Percentiles rank a stretch among this genome's conserved stretches.
Evolutionary conservation across 495 filamentous ascomycete species (phyloP).

Genomic region (Podospora conica): DNA sequence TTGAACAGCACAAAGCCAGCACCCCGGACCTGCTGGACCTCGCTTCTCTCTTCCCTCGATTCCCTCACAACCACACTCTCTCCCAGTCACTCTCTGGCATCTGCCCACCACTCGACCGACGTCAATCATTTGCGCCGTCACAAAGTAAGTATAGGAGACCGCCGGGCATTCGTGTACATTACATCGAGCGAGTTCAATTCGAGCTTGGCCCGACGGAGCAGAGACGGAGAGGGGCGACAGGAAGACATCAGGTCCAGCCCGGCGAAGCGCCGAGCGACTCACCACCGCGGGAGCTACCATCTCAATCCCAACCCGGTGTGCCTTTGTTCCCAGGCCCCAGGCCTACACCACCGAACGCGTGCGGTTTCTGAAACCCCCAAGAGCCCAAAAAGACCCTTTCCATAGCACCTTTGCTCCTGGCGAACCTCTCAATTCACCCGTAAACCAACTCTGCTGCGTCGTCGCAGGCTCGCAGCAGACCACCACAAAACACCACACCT

Average conservation of each 20-base stretch:
- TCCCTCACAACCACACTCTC: neutral
- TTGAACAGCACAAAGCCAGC: slow-evolving; percentile 1
- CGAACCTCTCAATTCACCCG: neutral
- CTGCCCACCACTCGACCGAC: slow-evolving; percentile 3
- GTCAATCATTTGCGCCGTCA: neutral
- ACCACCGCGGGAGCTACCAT: neutral
- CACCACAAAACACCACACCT: neutral
- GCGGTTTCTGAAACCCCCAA: neutral
- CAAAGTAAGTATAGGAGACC: too few relatives aligned
- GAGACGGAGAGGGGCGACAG: neutral
- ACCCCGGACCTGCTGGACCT: neutral
- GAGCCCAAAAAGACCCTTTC: neutral
- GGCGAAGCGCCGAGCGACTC: neutral
- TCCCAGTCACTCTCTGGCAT: neutral
- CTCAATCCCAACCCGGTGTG: neutral
- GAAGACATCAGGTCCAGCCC: too few relatives aligned
- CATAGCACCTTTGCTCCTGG: neutral
- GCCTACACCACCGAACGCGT: neutral
- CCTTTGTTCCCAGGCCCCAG: neutral
- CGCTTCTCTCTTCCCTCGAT: neutral
- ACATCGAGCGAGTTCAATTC: neutral
- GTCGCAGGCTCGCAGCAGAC: neutral
- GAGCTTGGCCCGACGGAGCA: neutral
- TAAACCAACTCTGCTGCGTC: neutral
- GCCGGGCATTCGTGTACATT: neutral